Evolutionary conservation across 2,329 filamentous ascomycete species (phyloP).

Genomic region (Coniella lustricola): DNA sequence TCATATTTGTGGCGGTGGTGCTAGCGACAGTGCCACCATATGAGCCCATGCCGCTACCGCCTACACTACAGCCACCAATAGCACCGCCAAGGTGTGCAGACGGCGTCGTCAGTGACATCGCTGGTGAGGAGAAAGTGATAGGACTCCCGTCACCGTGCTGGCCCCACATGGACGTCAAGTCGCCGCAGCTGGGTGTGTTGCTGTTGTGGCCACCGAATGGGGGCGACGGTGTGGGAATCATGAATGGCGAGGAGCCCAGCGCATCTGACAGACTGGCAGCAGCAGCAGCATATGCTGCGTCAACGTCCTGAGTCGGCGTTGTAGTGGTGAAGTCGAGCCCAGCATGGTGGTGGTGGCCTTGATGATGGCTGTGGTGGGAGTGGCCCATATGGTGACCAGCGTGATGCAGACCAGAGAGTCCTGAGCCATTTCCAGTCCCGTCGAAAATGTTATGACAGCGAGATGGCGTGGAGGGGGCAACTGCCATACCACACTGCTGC

Average conservation of each 20-base stretch:
- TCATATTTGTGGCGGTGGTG: not conserved
- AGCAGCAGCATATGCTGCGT: not conserved
- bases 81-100: conserved; percentile 6
- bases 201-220: conserved; percentile 1
- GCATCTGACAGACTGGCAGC: not conserved
- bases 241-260: conserved; percentile 2
- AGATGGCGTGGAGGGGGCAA: conserved; percentile 10
- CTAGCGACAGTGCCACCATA: too few relatives aligned
- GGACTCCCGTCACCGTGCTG: conserved; percentile 11
- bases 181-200: conserved; percentile 3
- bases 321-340: conserved; percentile 6
- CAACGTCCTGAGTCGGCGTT: conserved; percentile 10
- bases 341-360: not conserved
- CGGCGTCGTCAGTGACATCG: conserved; percentile 8
- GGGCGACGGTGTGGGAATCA: conserved; percentile 10
- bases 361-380: too few relatives aligned
- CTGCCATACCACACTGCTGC: conserved; percentile 1
- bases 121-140: conserved; percentile 12
- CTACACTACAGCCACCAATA: not conserved
- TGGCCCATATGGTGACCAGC: too few relatives aligned
- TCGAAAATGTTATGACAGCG: conserved; percentile 2
- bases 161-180: conserved; percentile 13
- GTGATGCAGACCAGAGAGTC: too few relatives aligned
- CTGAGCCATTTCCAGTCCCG: not conserved
- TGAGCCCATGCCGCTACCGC: too few relatives aligned